Evolutionary conservation across 495 filamentous ascomycete species (phyloP).

Genomic region (Astrothelium macrocarpum): DNA sequence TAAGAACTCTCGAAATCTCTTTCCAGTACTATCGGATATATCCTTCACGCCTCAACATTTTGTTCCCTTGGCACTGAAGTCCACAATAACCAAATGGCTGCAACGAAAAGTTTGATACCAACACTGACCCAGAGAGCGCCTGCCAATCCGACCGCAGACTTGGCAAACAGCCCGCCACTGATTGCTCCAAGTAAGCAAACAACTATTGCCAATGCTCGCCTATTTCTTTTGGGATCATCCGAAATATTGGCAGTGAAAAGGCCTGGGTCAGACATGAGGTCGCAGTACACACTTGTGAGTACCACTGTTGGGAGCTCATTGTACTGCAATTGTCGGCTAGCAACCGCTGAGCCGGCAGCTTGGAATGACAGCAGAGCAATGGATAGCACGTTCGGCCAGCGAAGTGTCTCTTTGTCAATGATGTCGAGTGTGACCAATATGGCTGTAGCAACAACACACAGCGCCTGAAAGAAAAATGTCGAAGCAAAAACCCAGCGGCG

Average conservation of each 20-base stretch:
- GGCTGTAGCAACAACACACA: constrained; percentile 47
- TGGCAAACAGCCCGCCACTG: constrained; percentile 48
- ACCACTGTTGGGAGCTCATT: constrained; percentile 58
- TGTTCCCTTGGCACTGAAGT: neutral
- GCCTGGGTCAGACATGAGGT: constrained; percentile 55
- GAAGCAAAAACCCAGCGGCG: constrained; percentile 53
- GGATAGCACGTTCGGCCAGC: constrained; percentile 51
- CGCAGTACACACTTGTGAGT: constrained; percentile 61
- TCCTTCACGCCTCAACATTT: neutral
- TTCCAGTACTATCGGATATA: neutral
- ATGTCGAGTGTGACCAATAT: constrained; percentile 43
- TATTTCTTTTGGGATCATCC: constrained; percentile 48
- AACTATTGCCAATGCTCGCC: constrained; percentile 46
- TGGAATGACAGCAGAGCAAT: constrained; percentile 60
- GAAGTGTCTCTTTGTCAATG: constrained; percentile 35
- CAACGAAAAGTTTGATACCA: neutral
- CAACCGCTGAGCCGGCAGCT: constrained; percentile 59
- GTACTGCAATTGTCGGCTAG: constrained; percentile 53
- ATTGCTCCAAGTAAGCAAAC: constrained; percentile 52
- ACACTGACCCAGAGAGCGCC: constrained; percentile 48
- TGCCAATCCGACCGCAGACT: constrained; percentile 46
- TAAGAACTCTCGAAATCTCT: neutral
- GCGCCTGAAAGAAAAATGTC: constrained; percentile 49
- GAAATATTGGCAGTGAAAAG: constrained; percentile 36
- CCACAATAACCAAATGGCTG: neutral